Evolutionary conservation across 2,329 filamentous ascomycete species (phyloP), one percentile per base, ranked within the genome.

Genomic region (Colletotrichum melonis): DNA sequence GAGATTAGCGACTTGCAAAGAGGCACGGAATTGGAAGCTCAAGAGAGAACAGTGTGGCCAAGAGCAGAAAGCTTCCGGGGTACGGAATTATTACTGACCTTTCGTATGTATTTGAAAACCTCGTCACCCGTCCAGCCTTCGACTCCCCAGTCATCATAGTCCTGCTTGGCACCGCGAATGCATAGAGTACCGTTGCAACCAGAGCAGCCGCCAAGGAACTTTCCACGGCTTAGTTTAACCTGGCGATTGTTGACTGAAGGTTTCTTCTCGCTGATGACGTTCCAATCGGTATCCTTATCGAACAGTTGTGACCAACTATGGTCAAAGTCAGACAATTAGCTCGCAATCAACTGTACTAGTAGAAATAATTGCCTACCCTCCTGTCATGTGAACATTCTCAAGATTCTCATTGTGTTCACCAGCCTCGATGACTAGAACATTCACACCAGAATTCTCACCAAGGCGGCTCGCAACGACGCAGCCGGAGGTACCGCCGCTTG

Each of bases 81-180:
- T 5, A 16, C 5, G 35, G 16, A 0, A 16, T 5, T 7, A 8
- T 42, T 7, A 42, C 71, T 49, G 54, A 88, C 85, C 84, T 89
- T 90, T 63, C 80, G 84, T 85, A 91, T 91, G 66, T 87, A 89
- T 14, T 79, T 81, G 73, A 88, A 91, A 75, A 91, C 86, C 26
- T 91, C 88, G 4, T 88, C 86, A 4, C 89, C 88, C 67, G 83
- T 87, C 89, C 89, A 89, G 3, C 87, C 89, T 46, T 83, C 85
- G 67, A 88, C 75, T 2, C 79, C 84, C 89, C 89, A 90, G 70
- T 91, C 88, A 78, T 91, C 88, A 24, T 86, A 82, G 64, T 83
- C 81, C 69, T 88, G 86, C 76, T 84, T 86, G 11, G 81, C 82
- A 26, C 87, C 87, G 5, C 86, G 83, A 32, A 88, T 83, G 66